Percentiles rank a stretch among this genome's conserved stretches.
Evolutionary conservation across 805 yeast species (phyloP).

Genomic region (Starmerella ratchasimensis): DNA sequence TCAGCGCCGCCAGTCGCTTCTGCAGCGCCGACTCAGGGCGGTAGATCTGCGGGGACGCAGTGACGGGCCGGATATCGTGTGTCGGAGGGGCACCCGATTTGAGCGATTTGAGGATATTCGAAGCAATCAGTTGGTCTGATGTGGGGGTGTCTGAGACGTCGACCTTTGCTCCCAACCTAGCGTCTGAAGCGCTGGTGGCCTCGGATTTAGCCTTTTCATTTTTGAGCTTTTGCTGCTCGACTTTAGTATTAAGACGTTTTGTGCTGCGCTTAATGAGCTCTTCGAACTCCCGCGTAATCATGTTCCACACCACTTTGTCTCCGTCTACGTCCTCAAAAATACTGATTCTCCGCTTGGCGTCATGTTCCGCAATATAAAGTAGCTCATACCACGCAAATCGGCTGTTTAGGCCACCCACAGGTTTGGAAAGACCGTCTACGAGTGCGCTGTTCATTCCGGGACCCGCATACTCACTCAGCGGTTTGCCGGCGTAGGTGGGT

Average conservation of each 20-base stretch:
- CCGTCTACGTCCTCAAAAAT: slow-evolving; percentile 27
- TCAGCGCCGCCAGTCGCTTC: slow-evolving; percentile 7
- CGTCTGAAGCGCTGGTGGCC: too few species aligned
- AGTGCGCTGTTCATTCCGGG: slow-evolving; percentile 29
- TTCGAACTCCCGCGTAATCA: slow-evolving; percentile 13
- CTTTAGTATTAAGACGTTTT: neutral
- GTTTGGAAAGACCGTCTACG: slow-evolving; percentile 26
- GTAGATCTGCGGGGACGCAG: neutral
- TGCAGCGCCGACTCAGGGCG: slow-evolving; percentile 11
- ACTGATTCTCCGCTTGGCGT: slow-evolving; percentile 24
- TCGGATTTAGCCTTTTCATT: neutral
- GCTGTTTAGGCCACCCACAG: slow-evolving; percentile 19
- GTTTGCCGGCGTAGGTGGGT: slow-evolving; percentile 25
- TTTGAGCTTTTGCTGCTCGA: neutral
- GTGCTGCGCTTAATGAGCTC: slow-evolving; percentile 1
- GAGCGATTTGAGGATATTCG: neutral
- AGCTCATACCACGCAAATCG: slow-evolving; percentile 31
- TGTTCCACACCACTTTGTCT: slow-evolving; percentile 26
- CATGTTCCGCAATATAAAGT: slow-evolving; percentile 21
- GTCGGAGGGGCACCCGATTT: neutral
- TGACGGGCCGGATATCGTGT: neutral
- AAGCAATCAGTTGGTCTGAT: too few species aligned
- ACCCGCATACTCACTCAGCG: slow-evolving; percentile 11
- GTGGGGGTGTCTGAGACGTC: neutral
- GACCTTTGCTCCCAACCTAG: neutral